These are phyloP conservation scores for Warburgia ugandensis DNA, from an alignment of 164 flowering plant genomes.

Conservation along the genomic window DNA sequence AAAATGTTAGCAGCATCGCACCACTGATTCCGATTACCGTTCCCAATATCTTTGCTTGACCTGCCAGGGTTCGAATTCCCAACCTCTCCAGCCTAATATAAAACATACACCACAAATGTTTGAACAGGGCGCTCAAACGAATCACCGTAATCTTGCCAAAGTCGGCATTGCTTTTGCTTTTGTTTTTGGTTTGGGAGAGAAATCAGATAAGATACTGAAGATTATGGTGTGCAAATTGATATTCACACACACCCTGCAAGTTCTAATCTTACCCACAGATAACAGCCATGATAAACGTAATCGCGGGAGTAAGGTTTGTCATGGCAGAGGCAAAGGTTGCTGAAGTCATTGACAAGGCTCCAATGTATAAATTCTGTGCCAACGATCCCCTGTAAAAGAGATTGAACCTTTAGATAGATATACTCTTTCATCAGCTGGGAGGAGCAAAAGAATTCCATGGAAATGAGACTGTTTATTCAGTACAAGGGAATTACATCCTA, in stretches of 20 bases:
- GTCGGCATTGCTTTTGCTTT: too few species aligned
- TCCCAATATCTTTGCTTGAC: slow-evolving; percentile 52
- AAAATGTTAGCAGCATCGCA: slow-evolving; percentile 68
- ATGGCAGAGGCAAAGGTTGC: slow-evolving; percentile 61
- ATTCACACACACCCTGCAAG: not conserved
- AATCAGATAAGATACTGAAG: not conserved
- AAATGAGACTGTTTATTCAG: not conserved
- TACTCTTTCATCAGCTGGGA: too few species aligned
- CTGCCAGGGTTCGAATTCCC: slow-evolving; percentile 19
- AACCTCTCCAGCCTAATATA: slow-evolving; percentile 37
- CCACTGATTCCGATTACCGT: slow-evolving; percentile 53
- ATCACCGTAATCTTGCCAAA: too few species aligned
- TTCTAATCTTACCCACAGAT: slow-evolving; percentile 24
- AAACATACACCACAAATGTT: not conserved
- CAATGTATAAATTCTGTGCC: slow-evolving; percentile 39
- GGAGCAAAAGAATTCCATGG: too few species aligned
- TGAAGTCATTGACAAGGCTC: slow-evolving; percentile 39
- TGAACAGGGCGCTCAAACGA: too few species aligned
- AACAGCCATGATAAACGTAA: slow-evolving; percentile 53
- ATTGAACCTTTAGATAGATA: too few species aligned
- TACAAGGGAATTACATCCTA: too few species aligned
- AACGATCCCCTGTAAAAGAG: slow-evolving; percentile 34
- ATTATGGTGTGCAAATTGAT: too few species aligned
- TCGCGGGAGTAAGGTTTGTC: slow-evolving; percentile 46
- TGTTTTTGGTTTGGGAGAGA: not conserved